Evolutionary conservation across 1,284 basidiomycete genomes (phyloP).

Genomic region (Pseudozyma sp.): DNA sequence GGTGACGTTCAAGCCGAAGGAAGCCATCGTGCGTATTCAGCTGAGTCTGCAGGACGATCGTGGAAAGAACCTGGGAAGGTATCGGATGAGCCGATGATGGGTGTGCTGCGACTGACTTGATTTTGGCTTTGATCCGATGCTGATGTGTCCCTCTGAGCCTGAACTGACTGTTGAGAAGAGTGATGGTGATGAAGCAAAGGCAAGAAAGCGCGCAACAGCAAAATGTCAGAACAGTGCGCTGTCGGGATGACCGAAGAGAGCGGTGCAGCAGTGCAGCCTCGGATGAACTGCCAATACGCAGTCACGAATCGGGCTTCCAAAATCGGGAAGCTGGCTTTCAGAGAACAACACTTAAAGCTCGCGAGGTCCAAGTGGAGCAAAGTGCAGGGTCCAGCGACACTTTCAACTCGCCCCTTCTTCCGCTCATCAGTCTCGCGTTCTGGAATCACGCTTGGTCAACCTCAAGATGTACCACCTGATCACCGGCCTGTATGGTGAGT

Average conservation of each 20-base stretch:
- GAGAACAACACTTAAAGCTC: neutral
- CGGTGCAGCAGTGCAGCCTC: conserved; percentile 1
- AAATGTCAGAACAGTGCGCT: neutral
- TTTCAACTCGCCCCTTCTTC: neutral
- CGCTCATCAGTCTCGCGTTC: neutral
- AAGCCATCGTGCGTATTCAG: conserved; percentile 14
- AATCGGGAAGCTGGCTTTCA: conserved; percentile 17
- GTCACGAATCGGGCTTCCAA: conserved; percentile 4
- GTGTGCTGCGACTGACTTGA: too few species aligned
- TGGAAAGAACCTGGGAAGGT: too few species aligned
- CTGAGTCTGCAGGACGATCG: neutral
- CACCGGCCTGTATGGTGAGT: conserved; percentile 36
- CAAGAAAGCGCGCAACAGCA: neutral
- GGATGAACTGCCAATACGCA: neutral
- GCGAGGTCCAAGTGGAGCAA: neutral
- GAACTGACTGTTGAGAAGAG: neutral
- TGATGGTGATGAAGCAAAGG: conserved; percentile 4
- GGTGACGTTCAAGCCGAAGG: conserved; percentile 24
- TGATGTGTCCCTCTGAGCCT: neutral
- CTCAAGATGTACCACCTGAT: conserved; percentile 45
- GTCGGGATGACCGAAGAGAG: conserved; percentile 11
- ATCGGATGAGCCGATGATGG: too few species aligned
- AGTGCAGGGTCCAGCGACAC: conserved; percentile 12
- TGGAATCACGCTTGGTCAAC: neutral
- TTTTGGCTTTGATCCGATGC: neutral